Evolutionary conservation across 2,329 filamentous ascomycete species (phyloP), one percentile per base, ranked within the genome.

Genomic region (Pyrenophora seminiperda): DNA sequence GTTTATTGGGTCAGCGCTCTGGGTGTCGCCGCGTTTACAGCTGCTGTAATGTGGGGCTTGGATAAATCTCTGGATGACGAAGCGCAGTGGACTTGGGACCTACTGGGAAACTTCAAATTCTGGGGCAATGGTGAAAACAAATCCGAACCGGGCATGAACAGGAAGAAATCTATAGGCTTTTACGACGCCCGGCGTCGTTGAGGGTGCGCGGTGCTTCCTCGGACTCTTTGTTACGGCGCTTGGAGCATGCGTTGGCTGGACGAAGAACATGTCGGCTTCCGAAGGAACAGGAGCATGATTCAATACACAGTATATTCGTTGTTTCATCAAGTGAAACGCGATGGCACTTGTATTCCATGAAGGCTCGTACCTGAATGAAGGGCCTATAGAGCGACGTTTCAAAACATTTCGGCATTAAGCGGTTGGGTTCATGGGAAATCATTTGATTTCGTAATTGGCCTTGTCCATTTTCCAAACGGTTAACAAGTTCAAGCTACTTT

Each of bases 1-100:
- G 54, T 70, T 1, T 70, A 70, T 37, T 70, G 67, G 68, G 66
- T 70, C 2, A 58, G 53, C 18, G 66, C 67, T 2, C 46, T 72
- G 3, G 53, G 50, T 3, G 59, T 60, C 2, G 63, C 70, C 3
- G 47, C 53, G 2, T 49, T 70, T 7, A 70, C 68, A 1, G 53
- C 61, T 6, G 41, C 57, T 5, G 55, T 61, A 0, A 69, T 65
- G 0, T 69, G 59, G 55, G 29, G 66, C 1, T 24, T 71, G 9
- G 64, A 70, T 36, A 56, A 46, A 5, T 61, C 66, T 9, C 48
- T 70, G 6, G 61, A 71, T 34, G 68, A 71, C 29, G 58, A 50
- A 13, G 68, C 66, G 3, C 55, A 68, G 20, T 72, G 66, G 63
- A 62, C 53, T 1, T 41, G 42, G 43, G 42, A 17, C 14, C 53